Evolutionary conservation across 2,329 filamentous ascomycete genomes (phyloP).

Genomic region (Colletotrichum sp.): DNA sequence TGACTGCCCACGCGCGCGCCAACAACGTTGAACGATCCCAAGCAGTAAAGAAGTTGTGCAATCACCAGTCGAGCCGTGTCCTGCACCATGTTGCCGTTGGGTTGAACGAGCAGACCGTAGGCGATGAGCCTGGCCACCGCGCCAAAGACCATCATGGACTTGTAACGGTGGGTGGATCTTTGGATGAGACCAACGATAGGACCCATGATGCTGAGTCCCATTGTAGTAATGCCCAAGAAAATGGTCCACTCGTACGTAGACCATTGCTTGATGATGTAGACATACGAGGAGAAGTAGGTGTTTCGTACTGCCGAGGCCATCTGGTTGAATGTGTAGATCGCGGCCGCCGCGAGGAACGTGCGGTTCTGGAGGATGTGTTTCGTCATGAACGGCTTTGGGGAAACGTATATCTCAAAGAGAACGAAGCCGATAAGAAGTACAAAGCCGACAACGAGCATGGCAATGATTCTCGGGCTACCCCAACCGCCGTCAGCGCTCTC

Average conservation of each 20-base stretch:
- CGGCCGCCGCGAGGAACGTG: constrained; percentile 32
- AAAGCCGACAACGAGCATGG: constrained; percentile 28
- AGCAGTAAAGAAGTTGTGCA: constrained; percentile 40
- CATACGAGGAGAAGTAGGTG: constrained; percentile 41
- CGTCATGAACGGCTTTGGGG: constrained; percentile 37
- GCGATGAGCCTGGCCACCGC: constrained; percentile 38
- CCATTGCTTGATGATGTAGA: constrained; percentile 46
- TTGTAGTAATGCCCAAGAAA: constrained; percentile 42
- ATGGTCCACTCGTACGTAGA: constrained; percentile 45
- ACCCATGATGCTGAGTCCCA: constrained; percentile 40
- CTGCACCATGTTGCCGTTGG: constrained; percentile 33
- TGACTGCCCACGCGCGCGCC: constrained; percentile 44
- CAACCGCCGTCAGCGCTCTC: constrained; percentile 36
- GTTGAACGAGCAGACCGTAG: constrained; percentile 38
- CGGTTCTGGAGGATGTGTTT: constrained; percentile 34
- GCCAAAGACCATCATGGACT: constrained; percentile 43
- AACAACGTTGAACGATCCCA: constrained; percentile 42
- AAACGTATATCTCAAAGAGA: constrained; percentile 37
- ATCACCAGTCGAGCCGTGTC: constrained; percentile 37
- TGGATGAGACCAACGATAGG: constrained; percentile 41
- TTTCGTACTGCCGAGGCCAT: constrained; percentile 39
- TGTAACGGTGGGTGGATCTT: constrained; percentile 43
- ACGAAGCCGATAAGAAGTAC: constrained; percentile 34
- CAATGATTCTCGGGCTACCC: constrained; percentile 34
- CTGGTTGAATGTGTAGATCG: constrained; percentile 37